Percentiles rank a stretch among this genome's conserved stretches.
These are phyloP conservation scores for Psilocybe azurescens DNA, from an alignment of 768 basidiomycete species.

Conservation along the genomic window DNA sequence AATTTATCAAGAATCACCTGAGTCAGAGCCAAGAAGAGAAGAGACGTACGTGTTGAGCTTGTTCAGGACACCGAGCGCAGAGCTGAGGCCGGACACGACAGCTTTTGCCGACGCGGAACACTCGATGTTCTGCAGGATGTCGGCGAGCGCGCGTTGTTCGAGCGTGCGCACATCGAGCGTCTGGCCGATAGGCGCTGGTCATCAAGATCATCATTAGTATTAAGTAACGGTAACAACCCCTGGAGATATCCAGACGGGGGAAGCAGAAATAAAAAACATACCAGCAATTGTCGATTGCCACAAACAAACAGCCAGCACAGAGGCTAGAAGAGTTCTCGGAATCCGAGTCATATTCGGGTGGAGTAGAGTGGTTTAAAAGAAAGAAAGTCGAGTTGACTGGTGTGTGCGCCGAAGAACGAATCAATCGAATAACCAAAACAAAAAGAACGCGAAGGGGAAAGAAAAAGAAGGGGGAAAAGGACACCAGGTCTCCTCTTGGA, in stretches of 20 bases:
- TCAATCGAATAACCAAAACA: conserved; percentile 20
- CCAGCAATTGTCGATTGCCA: conserved; percentile 26
- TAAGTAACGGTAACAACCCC: neutral
- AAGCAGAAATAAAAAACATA: neutral
- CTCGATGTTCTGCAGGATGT: conserved; percentile 29
- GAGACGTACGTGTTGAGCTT: conserved; percentile 26
- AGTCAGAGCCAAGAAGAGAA: neutral
- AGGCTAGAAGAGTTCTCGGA: conserved; percentile 19
- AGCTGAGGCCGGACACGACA: conserved; percentile 25
- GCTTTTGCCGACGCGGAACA: conserved; percentile 26
- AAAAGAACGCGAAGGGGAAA: conserved; percentile 6
- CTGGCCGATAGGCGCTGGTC: conserved; percentile 18
- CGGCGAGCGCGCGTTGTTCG: conserved; percentile 21
- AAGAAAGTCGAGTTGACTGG: conserved; percentile 14
- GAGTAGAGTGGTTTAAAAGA: conserved; percentile 2
- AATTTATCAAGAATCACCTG: neutral
- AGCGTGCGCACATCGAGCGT: conserved; percentile 17
- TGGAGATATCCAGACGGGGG: too few relatives aligned
- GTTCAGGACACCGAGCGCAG: conserved; percentile 24
- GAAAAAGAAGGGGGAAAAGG: conserved; percentile 12
- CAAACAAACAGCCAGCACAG: conserved; percentile 20
- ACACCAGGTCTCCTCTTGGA: conserved; percentile 27
- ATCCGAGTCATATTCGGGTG: conserved; percentile 18
- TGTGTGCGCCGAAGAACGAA: conserved; percentile 10
- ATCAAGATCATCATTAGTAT: neutral